These are phyloP conservation scores for Collariella sp. DNA, from an alignment of 495 filamentous ascomycete genomes.

Conservation along the genomic window DNA sequence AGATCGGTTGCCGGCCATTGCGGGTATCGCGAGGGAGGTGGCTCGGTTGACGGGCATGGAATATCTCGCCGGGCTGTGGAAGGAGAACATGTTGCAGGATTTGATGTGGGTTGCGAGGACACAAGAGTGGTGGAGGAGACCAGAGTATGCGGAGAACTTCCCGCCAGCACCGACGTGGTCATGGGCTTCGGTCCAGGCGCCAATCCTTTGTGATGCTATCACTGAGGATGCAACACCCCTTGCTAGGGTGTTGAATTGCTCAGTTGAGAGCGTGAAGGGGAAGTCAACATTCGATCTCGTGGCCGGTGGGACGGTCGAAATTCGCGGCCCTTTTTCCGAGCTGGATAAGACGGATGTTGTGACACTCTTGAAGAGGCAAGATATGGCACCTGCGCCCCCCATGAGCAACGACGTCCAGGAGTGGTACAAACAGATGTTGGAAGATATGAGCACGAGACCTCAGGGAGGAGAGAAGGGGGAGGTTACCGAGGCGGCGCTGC, in stretches of 20 bases:
- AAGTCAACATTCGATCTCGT: background rate
- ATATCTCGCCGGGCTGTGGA: constrained; percentile 22
- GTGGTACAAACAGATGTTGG: constrained; percentile 2
- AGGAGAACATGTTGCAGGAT: constrained; percentile 16
- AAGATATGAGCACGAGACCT: background rate
- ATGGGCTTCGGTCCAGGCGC: constrained; percentile 10
- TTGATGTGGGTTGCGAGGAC: constrained; percentile 6
- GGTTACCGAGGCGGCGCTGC: background rate
- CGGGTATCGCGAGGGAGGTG: constrained; percentile 19
- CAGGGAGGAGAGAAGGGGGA: background rate
- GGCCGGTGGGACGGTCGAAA: background rate
- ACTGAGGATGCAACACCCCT: background rate
- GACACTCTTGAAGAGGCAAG: background rate
- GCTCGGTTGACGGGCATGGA: constrained; percentile 6
- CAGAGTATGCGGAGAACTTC: background rate
- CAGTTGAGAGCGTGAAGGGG: background rate
- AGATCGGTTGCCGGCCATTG: constrained; percentile 22
- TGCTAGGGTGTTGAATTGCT: background rate
- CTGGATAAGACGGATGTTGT: background rate
- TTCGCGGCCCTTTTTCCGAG: background rate
- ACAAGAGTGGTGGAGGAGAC: background rate
- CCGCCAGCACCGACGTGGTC: constrained; percentile 9
- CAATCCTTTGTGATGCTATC: background rate
- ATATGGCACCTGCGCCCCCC: background rate
- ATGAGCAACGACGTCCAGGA: background rate